Base-by-base conservation (phyloP, 257 asterid genomes). In the Mentha longifolia region DNA sequence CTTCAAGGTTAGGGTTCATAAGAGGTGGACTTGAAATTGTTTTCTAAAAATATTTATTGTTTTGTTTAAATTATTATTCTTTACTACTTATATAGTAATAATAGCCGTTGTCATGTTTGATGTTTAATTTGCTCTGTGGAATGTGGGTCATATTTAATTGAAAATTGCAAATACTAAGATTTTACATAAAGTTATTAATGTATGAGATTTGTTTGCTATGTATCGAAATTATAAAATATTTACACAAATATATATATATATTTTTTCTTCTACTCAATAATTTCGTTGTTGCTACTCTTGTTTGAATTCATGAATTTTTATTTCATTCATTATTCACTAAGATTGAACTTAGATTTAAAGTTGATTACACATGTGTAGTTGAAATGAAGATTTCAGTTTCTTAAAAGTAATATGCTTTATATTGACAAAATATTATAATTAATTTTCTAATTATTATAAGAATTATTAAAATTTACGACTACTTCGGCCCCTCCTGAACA, bases 1-100 rank as follows among this genome's bases (percentile, higher is more conserved):
- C 0, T 81, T 87, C 37, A 89, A 81, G 75, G 96, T 81, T 17
- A 79, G 70, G 74, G 74, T 87, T 49, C 58, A 68, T 47, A 87
- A 74, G 76, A 89, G 91, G 76, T 81, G 85, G 87, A 22, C 72
- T 19, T 17, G n/a, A 8, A n/a, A 0, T 7, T 31, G 15, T 10
- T 37, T 9, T 16, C 3, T 28, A 28, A 58, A 35, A 8, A 3
- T 61, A 61, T 61, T 9, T 43, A 6, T 61, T 35, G 0, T 49
- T 16, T 0, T 62, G 9, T 62, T n/a, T 62, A 10, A 7, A 8
- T 61, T 10, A 6, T 6, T 31, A 31, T 2, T 61, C 7, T 35
- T 31, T 35, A 15, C 22, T 61, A 61, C 16, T n/a, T n/a, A n/a
- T n/a, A n/a, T 61, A 9, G 47, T 62, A 19, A 35, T 14, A 5